Base-by-base conservation (phyloP, 1,284 basidiomycete species). In the Ceratobasidium sp. region DNA sequence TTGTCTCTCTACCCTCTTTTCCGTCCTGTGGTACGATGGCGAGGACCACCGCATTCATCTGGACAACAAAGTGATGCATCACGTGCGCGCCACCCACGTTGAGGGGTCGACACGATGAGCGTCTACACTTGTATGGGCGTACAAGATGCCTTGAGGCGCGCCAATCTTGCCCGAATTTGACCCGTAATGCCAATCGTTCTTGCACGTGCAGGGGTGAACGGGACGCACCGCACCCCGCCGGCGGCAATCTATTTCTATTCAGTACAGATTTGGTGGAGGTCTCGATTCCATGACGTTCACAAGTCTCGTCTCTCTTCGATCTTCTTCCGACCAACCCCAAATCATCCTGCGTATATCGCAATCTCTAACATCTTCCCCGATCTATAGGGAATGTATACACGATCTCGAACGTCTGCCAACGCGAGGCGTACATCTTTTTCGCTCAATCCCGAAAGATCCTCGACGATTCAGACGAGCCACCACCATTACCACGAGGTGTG, bases 381-480 rank as follows among this genome's bases (percentile, higher is more conserved):
- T 41, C 11, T 41, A 19, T 79, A 93, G 96, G 95, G 33, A 99
- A 99, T 82, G 88, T 88, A 9, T 99, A 99, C 82, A 89, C 89
- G 72, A 94, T 99, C 81, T 89, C 93, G 80, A 99, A 99, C 82
- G 91, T 97, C 27, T 90, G 89, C 24, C 87, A 92, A 53, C 88
- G 93, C 41, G 91, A 93, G 65, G 93, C 92, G 15, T 90, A 89
- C 79, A 83, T 99, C 8, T 97, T 97, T 85, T 99, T 99, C 83
- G 91, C 96, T 0, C 97, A 99, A 84, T 93, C 94, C 0, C 89
- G 96, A 48, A 93, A 94, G 83, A 84, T 93, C 69, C 82, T 83
- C 8, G 82, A 79, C 6, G 83, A 81, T 36, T 84, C 86, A 65
- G 80, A 77, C 29, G 84, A 84, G 33, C 76, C 77, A 44, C 50